Conservation (phyloP, 371 early-diverging fungal genomes). For the Homolaphlyctis polyrhiza region DNA sequence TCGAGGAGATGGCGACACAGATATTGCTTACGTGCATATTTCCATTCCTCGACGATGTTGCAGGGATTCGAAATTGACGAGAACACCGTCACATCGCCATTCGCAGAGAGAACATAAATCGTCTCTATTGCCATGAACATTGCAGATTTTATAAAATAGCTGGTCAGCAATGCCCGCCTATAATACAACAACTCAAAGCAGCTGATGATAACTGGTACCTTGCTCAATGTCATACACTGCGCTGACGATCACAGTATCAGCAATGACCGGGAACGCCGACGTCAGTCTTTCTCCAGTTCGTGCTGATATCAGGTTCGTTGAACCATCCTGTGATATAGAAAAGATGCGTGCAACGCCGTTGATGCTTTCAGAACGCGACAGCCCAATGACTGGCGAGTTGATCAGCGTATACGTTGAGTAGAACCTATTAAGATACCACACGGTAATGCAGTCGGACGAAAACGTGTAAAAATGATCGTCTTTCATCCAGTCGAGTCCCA, state of each 20-base stretch:
- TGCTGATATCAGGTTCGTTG: slow-evolving; percentile 31
- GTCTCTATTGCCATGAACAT: no score
- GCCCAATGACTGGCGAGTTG: slow-evolving; percentile 13
- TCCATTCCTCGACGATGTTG: slow-evolving; percentile 27
- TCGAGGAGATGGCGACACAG: no score
- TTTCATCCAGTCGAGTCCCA: slow-evolving; percentile 30
- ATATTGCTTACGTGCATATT: slow-evolving; percentile 4
- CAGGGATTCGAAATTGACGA: slow-evolving; percentile 33
- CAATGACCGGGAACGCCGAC: slow-evolving; percentile 38
- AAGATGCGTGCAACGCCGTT: slow-evolving; percentile 28
- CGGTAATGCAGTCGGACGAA: slow-evolving; percentile 24
- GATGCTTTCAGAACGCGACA: slow-evolving; percentile 19
- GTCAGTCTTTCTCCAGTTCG: slow-evolving; percentile 31
- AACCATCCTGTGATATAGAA: slow-evolving; percentile 28
- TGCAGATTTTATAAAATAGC: neutral
- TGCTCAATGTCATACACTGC: slow-evolving; percentile 27
- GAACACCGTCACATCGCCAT: slow-evolving; percentile 30
- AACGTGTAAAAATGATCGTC: slow-evolving; percentile 32
- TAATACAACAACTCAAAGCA: neutral
- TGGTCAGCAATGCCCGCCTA: neutral
- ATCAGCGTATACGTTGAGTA: slow-evolving; percentile 25
- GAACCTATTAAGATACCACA: slow-evolving; percentile 42
- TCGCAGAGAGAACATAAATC: slow-evolving; percentile 17
- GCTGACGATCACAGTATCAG: slow-evolving; percentile 18
- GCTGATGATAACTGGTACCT: slow-evolving; percentile 27